Evolutionary conservation across 257 asterid species (phyloP).

Genomic region (Nicotiana paniculata): DNA sequence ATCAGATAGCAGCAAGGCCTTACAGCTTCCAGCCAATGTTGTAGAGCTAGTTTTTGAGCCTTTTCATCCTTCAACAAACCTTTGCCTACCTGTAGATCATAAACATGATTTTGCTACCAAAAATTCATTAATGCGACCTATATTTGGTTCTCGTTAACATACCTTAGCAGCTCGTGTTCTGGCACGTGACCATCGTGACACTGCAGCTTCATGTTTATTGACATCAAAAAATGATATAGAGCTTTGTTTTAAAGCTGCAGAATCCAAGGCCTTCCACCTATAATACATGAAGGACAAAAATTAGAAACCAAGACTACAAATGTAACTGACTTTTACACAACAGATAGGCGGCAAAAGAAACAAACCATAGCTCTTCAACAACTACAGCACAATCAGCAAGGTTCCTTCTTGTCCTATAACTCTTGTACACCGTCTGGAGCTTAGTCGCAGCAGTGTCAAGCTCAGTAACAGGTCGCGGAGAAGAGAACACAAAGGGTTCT

Average conservation of each 20-base stretch:
- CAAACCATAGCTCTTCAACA: conserved; percentile 45
- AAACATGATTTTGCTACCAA: neutral
- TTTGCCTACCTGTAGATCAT: conserved; percentile 53
- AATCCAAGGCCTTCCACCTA: conserved; percentile 78
- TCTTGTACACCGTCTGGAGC: conserved; percentile 45
- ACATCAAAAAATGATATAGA: conserved; percentile 49
- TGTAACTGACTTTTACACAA: neutral
- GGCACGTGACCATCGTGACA: conserved; percentile 60
- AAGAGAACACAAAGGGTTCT: conserved; percentile 12
- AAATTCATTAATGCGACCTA: neutral
- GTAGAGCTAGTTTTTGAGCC: conserved; percentile 70
- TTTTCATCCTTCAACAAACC: conserved; percentile 63
- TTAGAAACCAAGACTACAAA: neutral
- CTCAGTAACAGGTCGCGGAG: conserved; percentile 24
- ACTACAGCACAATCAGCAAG: conserved; percentile 49
- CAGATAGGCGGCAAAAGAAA: neutral
- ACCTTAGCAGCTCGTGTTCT: conserved; percentile 62
- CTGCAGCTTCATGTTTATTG: conserved; percentile 50
- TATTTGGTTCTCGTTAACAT: neutral
- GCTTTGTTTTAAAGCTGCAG: conserved; percentile 41
- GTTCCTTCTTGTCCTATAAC: conserved; percentile 43
- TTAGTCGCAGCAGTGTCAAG: conserved; percentile 41
- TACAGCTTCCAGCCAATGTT: conserved; percentile 87
- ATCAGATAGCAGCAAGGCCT: conserved; percentile 10
- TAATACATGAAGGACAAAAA: neutral